Percentiles rank a stretch among this genome's conserved stretches.
Conservation (phyloP, 164 flowering plant species). For the Vitis riparia region DNA sequence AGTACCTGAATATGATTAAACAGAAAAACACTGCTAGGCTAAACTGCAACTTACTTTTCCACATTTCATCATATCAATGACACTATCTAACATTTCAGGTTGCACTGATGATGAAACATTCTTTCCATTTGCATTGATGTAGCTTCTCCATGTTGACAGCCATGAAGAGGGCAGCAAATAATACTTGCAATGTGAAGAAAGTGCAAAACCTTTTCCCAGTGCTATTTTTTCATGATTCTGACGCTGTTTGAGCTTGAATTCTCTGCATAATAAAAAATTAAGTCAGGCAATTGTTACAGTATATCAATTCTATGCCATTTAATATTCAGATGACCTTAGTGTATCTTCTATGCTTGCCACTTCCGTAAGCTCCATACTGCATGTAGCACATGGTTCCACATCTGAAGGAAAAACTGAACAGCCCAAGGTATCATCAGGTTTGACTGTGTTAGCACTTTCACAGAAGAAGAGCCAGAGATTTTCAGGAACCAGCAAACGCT, state of each 20-base stretch:
- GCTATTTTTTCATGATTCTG: constrained; percentile 88
- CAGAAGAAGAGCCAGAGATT: constrained; percentile 74
- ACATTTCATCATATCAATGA: constrained; percentile 62
- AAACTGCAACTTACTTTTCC: constrained; percentile 47
- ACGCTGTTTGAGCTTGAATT: constrained; percentile 71
- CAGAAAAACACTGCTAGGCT: neutral
- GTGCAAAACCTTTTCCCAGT: constrained; percentile 55
- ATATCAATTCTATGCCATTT: constrained; percentile 5
- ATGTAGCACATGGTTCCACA: constrained; percentile 57
- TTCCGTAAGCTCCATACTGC: constrained; percentile 66
- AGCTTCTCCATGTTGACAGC: constrained; percentile 83
- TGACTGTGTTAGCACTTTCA: constrained; percentile 62
- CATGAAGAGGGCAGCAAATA: constrained; percentile 85
- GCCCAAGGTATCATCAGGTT: constrained; percentile 62
- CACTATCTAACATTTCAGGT: constrained; percentile 62
- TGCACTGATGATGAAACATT: constrained; percentile 49
- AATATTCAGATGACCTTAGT: constrained; percentile 47
- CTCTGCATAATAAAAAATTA: constrained; percentile 51
- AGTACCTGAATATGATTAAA: neutral
- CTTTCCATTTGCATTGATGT: constrained; percentile 64
- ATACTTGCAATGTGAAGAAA: constrained; percentile 58
- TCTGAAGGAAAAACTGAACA: constrained; percentile 67
- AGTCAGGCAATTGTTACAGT: constrained; percentile 22
- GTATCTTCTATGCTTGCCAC: constrained; percentile 73
- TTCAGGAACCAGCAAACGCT: constrained; percentile 82